Conservation (phyloP, 441 rosid species). For the Populus tomentosa region DNA sequence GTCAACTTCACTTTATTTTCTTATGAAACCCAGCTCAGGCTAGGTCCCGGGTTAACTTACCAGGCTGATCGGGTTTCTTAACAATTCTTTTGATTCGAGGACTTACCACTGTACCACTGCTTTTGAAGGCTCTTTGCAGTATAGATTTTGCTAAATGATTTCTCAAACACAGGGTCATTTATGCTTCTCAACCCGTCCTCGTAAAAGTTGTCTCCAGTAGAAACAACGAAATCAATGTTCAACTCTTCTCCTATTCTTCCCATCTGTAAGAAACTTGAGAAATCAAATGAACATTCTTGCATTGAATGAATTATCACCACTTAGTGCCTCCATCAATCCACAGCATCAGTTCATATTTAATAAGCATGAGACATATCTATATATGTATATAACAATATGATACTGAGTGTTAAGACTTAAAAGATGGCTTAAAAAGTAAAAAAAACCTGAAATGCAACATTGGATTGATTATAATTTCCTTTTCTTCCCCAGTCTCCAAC, state of each 20-base stretch:
- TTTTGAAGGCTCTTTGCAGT: constrained; percentile 27
- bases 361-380: not conserved
- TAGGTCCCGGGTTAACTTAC: not conserved
- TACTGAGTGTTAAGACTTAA: no score
- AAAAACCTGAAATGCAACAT: not conserved
- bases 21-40: no score
- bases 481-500: not conserved
- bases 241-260: constrained; percentile 26
- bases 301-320: no score
- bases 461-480: not conserved
- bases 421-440: not conserved
- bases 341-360: not conserved
- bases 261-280: constrained; percentile 16
- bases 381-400: not conserved
- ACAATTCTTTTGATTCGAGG: not conserved
- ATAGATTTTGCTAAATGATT: constrained; percentile 31
- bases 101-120: constrained; percentile 33
- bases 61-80: not conserved
- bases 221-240: constrained; percentile 24
- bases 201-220: constrained; percentile 36
- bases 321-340: no score
- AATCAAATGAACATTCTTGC: not conserved
- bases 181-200: constrained; percentile 22
- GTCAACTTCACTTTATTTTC: no score
- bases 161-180: constrained; percentile 20